Evolutionary conservation across 768 basidiomycete species (phyloP).

Genomic region (Pisolithus orientalis): DNA sequence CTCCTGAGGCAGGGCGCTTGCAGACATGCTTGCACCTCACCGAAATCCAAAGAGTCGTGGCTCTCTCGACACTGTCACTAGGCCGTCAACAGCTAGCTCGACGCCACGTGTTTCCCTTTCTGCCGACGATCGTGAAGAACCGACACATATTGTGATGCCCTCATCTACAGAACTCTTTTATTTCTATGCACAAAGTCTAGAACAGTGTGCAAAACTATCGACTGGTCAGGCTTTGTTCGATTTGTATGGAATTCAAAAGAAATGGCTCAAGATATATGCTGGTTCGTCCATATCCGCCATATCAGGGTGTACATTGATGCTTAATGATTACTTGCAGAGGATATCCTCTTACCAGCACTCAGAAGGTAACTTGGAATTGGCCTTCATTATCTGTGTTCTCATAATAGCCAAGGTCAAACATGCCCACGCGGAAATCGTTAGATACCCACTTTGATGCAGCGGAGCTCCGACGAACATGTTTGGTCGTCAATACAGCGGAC

Average conservation of each 20-base stretch:
- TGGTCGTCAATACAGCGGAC: slow-evolving; percentile 95
- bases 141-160: slow-evolving; percentile 68
- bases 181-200: slow-evolving; percentile 92
- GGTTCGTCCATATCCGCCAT: slow-evolving; percentile 38
- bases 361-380: slow-evolving; percentile 49
- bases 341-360: slow-evolving; percentile 68
- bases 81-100: slow-evolving; percentile 18
- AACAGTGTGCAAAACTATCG: slow-evolving; percentile 89
- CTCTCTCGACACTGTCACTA: slow-evolving; percentile 55
- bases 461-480: slow-evolving; percentile 75
- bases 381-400: neutral
- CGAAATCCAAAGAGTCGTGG: slow-evolving; percentile 56
- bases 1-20: slow-evolving; percentile 55
- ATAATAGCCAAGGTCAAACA: slow-evolving; percentile 29
- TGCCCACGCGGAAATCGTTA: slow-evolving; percentile 54
- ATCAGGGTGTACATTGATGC: neutral
- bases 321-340: slow-evolving; percentile 50
- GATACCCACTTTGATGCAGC: slow-evolving; percentile 74
- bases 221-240: slow-evolving; percentile 81
- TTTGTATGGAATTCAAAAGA: slow-evolving; percentile 75
- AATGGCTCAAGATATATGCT: slow-evolving; percentile 93
- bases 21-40: slow-evolving; percentile 87
- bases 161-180: slow-evolving; percentile 97
- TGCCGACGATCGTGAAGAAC: slow-evolving; percentile 37
- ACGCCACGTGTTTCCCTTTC: slow-evolving; percentile 34